Percentiles rank a stretch among this genome's conserved stretches.
These are phyloP conservation scores for Penicillium crystallinum DNA, from an alignment of 495 filamentous ascomycete genomes.

Conservation along the genomic window DNA sequence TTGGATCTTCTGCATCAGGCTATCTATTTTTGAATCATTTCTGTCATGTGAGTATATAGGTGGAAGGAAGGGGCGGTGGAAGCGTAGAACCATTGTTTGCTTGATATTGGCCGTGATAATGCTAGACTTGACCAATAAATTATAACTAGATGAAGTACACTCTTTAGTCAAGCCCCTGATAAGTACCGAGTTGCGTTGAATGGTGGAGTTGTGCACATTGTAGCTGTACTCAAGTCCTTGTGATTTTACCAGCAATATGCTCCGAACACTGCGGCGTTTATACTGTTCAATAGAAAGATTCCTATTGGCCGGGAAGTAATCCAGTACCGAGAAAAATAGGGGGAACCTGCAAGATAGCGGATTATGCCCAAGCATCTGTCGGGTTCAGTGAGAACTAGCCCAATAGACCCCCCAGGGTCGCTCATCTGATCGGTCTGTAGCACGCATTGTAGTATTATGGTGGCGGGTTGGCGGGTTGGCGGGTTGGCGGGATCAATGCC, in stretches of 20 bases:
- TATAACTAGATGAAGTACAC: too few relatives aligned
- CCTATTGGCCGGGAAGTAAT: not conserved
- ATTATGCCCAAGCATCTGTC: not conserved
- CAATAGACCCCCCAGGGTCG: not conserved
- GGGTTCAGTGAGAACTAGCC: not conserved
- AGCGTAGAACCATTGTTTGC: too few relatives aligned
- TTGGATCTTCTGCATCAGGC: too few relatives aligned
- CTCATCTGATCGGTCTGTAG: not conserved
- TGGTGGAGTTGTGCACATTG: not conserved
- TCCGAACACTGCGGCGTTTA: not conserved
- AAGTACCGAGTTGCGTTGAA: not conserved
- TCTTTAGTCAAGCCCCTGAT: not conserved
- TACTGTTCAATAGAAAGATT: not conserved
- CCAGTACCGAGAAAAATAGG: not conserved
- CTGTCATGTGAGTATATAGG: too few relatives aligned
- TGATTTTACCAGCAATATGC: not conserved
- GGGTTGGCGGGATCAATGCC: not conserved
- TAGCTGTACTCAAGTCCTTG: not conserved
- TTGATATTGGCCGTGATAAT: too few relatives aligned
- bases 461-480: not conserved
- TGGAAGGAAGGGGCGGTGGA: too few relatives aligned
- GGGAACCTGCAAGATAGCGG: not conserved
- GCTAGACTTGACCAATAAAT: too few relatives aligned
- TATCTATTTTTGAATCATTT: too few relatives aligned
- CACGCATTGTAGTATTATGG: not conserved